Percentiles rank a stretch among this genome's conserved stretches.
These are phyloP conservation scores for Leptographium wingfieldii DNA, from an alignment of 2,329 filamentous ascomycete species.

Conservation along the genomic window DNA sequence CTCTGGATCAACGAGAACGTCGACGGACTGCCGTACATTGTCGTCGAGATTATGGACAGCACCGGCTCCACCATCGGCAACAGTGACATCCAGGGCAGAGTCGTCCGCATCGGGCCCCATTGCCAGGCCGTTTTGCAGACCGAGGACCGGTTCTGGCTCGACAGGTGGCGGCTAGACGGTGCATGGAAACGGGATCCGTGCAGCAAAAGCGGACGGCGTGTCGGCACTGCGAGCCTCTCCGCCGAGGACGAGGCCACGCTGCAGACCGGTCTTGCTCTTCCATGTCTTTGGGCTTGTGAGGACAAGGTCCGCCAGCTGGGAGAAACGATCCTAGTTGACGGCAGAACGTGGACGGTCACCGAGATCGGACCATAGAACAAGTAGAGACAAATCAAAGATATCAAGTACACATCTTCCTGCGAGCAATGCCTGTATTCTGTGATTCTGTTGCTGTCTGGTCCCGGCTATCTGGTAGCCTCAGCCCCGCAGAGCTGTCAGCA, in stretches of 20 bases:
- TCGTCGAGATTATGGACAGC: not conserved
- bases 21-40: slow-evolving; percentile 2
- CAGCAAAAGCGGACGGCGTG: not conserved
- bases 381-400: not conserved
- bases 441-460: not conserved
- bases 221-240: not conserved
- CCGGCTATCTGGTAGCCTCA: not conserved
- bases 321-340: not conserved
- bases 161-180: not conserved
- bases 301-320: not conserved
- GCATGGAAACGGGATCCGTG: not conserved
- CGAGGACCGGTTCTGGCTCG: not conserved
- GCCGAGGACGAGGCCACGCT: too few relatives aligned
- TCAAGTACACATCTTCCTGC: too few relatives aligned
- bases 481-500: not conserved
- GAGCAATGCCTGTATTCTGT: not conserved
- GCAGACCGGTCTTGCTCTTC: not conserved
- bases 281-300: not conserved
- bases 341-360: not conserved
- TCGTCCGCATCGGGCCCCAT: slow-evolving; percentile 2
- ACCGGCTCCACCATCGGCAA: not conserved
- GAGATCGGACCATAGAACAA: not conserved
- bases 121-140: slow-evolving; percentile 4
- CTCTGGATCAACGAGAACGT: slow-evolving; percentile 1
- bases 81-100: not conserved